Evolutionary conservation across 331 rosid genomes (phyloP).

Genomic region (Cydonia oblonga): DNA sequence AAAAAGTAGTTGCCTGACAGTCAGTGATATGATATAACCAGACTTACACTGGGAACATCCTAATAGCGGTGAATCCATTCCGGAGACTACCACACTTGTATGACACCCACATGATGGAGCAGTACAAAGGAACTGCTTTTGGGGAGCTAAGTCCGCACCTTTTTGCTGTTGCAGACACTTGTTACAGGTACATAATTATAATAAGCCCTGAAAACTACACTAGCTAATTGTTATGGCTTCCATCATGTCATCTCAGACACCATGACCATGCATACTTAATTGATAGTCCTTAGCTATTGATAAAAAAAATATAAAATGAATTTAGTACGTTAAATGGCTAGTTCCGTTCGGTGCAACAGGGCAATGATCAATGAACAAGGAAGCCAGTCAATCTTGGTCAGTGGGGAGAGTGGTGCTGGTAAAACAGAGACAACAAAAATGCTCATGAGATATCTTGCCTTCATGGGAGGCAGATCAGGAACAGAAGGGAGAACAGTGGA

Average conservation of each 20-base stretch:
- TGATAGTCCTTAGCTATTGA: background rate
- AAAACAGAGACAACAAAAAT: slow-evolving; percentile 85
- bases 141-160: slow-evolving; percentile 91
- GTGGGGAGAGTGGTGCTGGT: slow-evolving; percentile 95
- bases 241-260: background rate
- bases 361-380: slow-evolving; percentile 74
- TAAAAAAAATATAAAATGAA: background rate
- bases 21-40: slow-evolving; percentile 20
- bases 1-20: slow-evolving; percentile 10
- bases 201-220: background rate
- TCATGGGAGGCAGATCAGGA: slow-evolving; percentile 82
- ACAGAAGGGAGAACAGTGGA: slow-evolving; percentile 86
- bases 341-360: slow-evolving; percentile 24
- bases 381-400: slow-evolving; percentile 77
- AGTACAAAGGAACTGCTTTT: slow-evolving; percentile 77
- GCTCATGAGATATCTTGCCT: slow-evolving; percentile 87
- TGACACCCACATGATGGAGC: slow-evolving; percentile 80
- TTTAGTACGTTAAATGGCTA: slow-evolving; percentile 1
- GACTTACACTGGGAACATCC: slow-evolving; percentile 84
- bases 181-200: slow-evolving; percentile 48
- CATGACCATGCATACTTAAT: background rate
- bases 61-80: slow-evolving; percentile 82
- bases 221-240: background rate
- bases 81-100: slow-evolving; percentile 77
- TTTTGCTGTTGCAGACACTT: slow-evolving; percentile 86